phyloP scores from a whole-genome alignment of 2,329 filamentous ascomycete genomes.

The Neonectria ditissima region DNA sequence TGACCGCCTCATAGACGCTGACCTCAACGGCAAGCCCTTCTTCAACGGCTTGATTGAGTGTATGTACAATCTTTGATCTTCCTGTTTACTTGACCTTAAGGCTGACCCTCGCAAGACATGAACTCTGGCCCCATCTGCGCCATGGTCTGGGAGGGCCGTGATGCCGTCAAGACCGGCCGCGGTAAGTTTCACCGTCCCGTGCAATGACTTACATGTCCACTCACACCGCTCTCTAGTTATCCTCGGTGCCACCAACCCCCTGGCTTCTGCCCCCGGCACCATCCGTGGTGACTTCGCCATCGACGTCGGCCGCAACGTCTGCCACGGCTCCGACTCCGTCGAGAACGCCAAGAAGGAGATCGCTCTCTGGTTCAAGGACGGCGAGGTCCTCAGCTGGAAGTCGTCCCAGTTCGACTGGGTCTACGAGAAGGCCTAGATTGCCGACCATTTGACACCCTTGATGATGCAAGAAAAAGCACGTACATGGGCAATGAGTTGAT shows the following conservation, averaged over 20 bases:
- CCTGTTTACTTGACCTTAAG: not conserved
- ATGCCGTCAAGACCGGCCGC: constrained; percentile 98
- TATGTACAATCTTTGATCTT: constrained; percentile 59
- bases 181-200: constrained; percentile 63
- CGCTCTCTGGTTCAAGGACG: constrained; percentile 94
- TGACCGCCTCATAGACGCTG: constrained; percentile 70
- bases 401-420: constrained; percentile 89
- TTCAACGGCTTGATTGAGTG: constrained; percentile 94
- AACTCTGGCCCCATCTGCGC: constrained; percentile 94
- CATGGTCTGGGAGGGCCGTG: constrained; percentile 99
- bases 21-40: constrained; percentile 95
- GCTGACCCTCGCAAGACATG: constrained; percentile 77
- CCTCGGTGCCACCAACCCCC: constrained; percentile 99
- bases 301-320: constrained; percentile 92
- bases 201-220: not conserved
- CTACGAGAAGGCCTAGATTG: constrained; percentile 84
- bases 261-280: constrained; percentile 93
- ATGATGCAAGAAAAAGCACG: constrained; percentile 40
- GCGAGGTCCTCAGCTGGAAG: constrained; percentile 89
- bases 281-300: constrained; percentile 96
- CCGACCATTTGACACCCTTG: constrained; percentile 38
- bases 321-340: constrained; percentile 98
- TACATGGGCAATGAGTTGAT: constrained; percentile 40
- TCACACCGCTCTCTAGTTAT: constrained; percentile 67
- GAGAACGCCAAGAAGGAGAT: constrained; percentile 99